phyloP scores from a whole-genome alignment of 148 eudicot species.

The Nepenthes gracilis region DNA sequence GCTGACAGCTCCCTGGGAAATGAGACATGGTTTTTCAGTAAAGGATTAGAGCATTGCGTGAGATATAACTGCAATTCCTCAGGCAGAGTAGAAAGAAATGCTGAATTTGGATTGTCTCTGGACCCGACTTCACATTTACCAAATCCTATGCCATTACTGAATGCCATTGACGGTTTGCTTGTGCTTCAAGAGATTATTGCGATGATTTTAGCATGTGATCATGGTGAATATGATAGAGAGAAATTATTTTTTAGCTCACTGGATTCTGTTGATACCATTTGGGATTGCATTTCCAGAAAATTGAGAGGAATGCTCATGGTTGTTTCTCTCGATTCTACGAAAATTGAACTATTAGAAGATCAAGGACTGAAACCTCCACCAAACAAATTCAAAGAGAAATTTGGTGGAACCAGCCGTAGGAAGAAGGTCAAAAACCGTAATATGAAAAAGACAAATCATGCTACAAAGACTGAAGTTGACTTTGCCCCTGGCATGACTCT shows the following conservation, averaged over 20 bases:
- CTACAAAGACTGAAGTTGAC: slow-evolving; percentile 30
- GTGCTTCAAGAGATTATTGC: slow-evolving; percentile 60
- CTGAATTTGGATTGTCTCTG: slow-evolving; percentile 18
- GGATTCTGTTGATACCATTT: slow-evolving; percentile 42
- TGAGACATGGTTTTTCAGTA: slow-evolving; percentile 20
- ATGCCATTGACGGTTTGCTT: slow-evolving; percentile 31
- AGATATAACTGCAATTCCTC: slow-evolving; percentile 16
- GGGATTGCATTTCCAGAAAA: slow-evolving; percentile 61
- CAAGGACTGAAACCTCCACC: slow-evolving; percentile 17
- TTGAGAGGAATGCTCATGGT: slow-evolving; percentile 77
- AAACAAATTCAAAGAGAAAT: slow-evolving; percentile 52
- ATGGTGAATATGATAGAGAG: slow-evolving; percentile 36
- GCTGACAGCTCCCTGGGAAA: slow-evolving; percentile 26
- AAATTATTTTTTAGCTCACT: slow-evolving; percentile 71
- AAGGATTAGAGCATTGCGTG: slow-evolving; percentile 18
- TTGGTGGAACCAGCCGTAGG: slow-evolving; percentile 42
- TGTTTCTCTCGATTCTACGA: slow-evolving; percentile 86
- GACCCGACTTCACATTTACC: slow-evolving; percentile 18
- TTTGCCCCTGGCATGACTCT: slow-evolving; percentile 16
- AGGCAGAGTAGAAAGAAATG: slow-evolving; percentile 18
- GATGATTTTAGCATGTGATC: slow-evolving; percentile 31
- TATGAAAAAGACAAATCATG: slow-evolving; percentile 35
- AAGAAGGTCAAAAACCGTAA: slow-evolving; percentile 65
- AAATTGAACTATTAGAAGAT: slow-evolving; percentile 73
- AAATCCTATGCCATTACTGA: slow-evolving; percentile 19